These are phyloP conservation scores for Phytophthora palmivora DNA, from an alignment of 352 stramenopile species.

Conservation along the genomic window DNA sequence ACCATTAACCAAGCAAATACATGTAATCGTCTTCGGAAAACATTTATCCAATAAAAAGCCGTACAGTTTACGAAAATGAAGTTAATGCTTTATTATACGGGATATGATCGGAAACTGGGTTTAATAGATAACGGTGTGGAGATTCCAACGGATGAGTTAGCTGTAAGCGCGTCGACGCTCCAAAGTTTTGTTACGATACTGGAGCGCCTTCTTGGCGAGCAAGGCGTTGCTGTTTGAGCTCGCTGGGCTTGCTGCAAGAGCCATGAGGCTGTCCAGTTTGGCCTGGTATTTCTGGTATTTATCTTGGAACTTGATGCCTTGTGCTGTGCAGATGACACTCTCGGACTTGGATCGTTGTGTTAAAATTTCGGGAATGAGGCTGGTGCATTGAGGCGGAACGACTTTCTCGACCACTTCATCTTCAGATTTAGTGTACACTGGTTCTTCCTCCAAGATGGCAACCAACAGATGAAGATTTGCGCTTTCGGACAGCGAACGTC, in stretches of 20 bases:
- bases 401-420: neutral
- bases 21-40: no score
- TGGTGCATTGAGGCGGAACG: no score
- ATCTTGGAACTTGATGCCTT: no score
- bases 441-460: conserved; percentile 8
- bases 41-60: no score
- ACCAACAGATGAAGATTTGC: conserved; percentile 19
- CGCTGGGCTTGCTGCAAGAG: conserved; percentile 18
- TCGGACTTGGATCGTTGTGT: no score
- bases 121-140: conserved; percentile 10
- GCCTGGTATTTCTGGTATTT: conserved; percentile 21
- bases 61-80: no score
- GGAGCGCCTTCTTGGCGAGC: conserved; percentile 40
- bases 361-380: no score
- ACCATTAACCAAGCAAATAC: no score
- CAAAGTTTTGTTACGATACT: conserved; percentile 31
- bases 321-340: no score
- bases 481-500: no score
- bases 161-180: conserved; percentile 18
- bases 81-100: conserved; percentile 32
- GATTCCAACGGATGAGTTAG: no score
- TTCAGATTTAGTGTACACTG: neutral
- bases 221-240: no score
- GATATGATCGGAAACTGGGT: conserved; percentile 19
- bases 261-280: conserved; percentile 22